These are phyloP conservation scores for Zizania latifolia DNA, from an alignment of 176 grass and related monocot species.

Conservation along the genomic window DNA sequence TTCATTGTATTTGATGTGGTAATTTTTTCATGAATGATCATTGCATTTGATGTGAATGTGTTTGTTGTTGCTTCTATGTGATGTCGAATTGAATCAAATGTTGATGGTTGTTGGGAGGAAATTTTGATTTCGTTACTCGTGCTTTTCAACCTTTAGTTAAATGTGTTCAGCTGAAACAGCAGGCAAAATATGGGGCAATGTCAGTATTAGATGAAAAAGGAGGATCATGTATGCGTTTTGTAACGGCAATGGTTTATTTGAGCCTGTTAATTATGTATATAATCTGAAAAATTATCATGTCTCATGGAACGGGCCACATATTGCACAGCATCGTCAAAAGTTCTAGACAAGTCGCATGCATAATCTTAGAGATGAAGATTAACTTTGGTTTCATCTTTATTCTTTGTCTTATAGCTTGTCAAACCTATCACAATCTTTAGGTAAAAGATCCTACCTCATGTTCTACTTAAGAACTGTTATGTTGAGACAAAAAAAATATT, in stretches of 20 bases:
- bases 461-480: no score
- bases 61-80: neutral
- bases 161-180: neutral
- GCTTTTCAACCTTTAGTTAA: neutral
- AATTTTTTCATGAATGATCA: slow-evolving; percentile 5
- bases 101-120: slow-evolving; percentile 1
- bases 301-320: no score
- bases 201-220: neutral
- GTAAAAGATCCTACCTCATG: no score
- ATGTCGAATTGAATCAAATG: slow-evolving; percentile 25
- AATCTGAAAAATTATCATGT: neutral
- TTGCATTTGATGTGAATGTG: neutral
- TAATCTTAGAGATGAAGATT: no score
- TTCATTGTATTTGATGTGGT: slow-evolving; percentile 9
- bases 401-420: no score
- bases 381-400: no score
- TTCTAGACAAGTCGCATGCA: no score
- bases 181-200: neutral
- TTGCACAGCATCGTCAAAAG: no score
- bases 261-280: neutral
- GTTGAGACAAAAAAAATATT: no score
- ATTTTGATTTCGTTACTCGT: neutral
- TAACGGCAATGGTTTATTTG: neutral
- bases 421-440: no score
- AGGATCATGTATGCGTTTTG: neutral